phyloP scores from a whole-genome alignment of 352 stramenopile species.

The Pythium phragmiticola region DNA sequence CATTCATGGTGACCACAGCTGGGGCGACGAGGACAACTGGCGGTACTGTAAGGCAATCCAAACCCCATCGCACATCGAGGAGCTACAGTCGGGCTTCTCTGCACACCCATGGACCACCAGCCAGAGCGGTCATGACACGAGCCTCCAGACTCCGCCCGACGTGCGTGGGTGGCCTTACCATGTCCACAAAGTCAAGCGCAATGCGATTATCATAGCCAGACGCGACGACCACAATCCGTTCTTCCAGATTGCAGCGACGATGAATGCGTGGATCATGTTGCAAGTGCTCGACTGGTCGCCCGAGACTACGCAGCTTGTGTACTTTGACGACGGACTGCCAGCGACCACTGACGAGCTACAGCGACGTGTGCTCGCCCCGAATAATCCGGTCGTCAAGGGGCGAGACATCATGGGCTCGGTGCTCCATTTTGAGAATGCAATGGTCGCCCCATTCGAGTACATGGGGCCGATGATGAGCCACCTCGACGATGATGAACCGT shows the following conservation, averaged over 20 bases:
- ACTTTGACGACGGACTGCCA: slow-evolving; percentile 31
- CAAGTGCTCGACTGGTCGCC: slow-evolving; percentile 15
- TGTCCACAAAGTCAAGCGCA: slow-evolving; percentile 12
- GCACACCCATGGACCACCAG: slow-evolving; percentile 3
- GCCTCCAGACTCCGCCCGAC: neutral
- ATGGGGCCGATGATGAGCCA: slow-evolving; percentile 71
- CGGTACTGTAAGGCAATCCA: slow-evolving; percentile 8
- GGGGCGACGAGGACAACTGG: neutral
- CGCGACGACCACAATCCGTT: slow-evolving; percentile 41
- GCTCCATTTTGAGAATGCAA: slow-evolving; percentile 40
- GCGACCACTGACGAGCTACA: slow-evolving; percentile 29
- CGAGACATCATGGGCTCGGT: slow-evolving; percentile 27
- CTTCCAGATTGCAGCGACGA: slow-evolving; percentile 30
- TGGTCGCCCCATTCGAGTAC: slow-evolving; percentile 55
- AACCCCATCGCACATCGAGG: neutral
- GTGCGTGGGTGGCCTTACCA: neutral
- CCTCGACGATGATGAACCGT: slow-evolving; percentile 62
- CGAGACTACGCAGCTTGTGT: slow-evolving; percentile 23
- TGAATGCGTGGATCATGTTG: slow-evolving; percentile 35
- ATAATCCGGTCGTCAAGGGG: slow-evolving; percentile 21
- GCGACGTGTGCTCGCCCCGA: slow-evolving; percentile 24
- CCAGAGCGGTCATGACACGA: neutral
- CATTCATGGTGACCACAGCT: slow-evolving; percentile 9
- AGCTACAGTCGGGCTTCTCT: neutral
- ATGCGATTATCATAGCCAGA: slow-evolving; percentile 28